phyloP scores from a whole-genome alignment of 208 protist species.

The Leishmania guyanensis region DNA sequence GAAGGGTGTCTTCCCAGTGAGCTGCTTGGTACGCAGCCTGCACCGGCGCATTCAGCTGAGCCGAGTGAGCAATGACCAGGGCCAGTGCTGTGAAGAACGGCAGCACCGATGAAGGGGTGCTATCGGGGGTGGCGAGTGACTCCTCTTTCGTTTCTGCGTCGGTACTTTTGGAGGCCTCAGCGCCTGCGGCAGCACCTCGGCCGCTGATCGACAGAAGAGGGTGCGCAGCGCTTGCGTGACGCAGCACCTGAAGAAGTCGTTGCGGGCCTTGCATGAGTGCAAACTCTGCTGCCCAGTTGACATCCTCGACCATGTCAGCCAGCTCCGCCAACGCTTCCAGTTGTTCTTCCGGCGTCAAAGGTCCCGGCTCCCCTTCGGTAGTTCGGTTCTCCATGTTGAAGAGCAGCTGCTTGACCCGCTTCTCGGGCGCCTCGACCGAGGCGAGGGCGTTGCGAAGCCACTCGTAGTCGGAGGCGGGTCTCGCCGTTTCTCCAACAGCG shows the following conservation, averaged over 20 bases:
- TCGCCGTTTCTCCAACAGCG: constrained; percentile 1
- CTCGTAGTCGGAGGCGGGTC: constrained; percentile 46
- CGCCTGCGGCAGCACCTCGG: too few species aligned
- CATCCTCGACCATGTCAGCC: constrained; percentile 87
- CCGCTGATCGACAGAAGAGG: not conserved
- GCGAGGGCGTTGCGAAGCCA: constrained; percentile 74
- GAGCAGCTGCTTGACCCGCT: constrained; percentile 50
- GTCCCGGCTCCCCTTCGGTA: not conserved
- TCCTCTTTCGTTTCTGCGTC: not conserved
- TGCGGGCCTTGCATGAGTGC: constrained; percentile 69
- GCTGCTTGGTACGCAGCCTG: constrained; percentile 50
- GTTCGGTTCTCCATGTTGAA: constrained; percentile 25
- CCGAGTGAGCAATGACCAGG: constrained; percentile 40
- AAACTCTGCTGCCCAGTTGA: constrained; percentile 89
- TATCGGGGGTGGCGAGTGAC: not conserved
- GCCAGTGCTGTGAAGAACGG: constrained; percentile 12
- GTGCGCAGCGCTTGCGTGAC: not conserved
- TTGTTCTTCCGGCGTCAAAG: constrained; percentile 19
- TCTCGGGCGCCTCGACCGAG: constrained; percentile 78
- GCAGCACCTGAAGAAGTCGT: constrained; percentile 44
- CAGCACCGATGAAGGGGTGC: not conserved
- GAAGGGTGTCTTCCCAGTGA: constrained; percentile 37
- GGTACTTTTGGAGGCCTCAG: not conserved
- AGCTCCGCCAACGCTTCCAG: constrained; percentile 67
- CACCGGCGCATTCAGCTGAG: constrained; percentile 69